These are phyloP conservation scores for Epichloe hybrida DNA, from an alignment of 2,329 filamentous ascomycete species.

Conservation along the genomic window DNA sequence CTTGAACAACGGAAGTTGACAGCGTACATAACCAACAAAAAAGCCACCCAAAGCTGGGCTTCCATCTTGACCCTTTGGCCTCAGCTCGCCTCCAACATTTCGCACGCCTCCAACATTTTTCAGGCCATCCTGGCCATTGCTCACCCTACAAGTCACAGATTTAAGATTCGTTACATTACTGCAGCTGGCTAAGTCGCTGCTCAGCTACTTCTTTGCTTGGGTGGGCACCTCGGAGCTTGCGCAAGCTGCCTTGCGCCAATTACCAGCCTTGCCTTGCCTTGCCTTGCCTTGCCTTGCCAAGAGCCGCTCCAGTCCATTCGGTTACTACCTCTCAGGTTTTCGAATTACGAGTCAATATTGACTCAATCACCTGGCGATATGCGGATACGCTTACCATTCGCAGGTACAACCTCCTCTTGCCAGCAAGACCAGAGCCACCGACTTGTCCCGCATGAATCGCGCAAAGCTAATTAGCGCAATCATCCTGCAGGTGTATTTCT, in stretches of 20 bases:
- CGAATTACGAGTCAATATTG: neutral
- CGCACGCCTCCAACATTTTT: neutral
- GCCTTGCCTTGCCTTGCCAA: neutral
- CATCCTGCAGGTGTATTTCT: slow-evolving; percentile 48
- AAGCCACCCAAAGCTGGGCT: neutral
- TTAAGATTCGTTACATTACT: neutral
- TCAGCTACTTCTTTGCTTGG: neutral
- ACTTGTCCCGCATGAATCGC: neutral
- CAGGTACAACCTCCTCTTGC: neutral
- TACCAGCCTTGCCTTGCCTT: neutral
- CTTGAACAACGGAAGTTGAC: neutral
- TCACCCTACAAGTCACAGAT: neutral
- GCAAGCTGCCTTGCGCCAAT: neutral
- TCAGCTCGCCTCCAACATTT: neutral
- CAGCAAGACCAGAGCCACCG: neutral
- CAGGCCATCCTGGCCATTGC: neutral
- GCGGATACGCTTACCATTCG: slow-evolving; percentile 5
- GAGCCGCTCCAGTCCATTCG: neutral
- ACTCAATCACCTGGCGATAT: neutral
- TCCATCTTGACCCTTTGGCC: neutral
- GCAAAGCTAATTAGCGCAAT: slow-evolving; percentile 6
- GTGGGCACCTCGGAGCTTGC: neutral
- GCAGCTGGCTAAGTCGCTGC: neutral
- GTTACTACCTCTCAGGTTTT: neutral
- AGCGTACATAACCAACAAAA: neutral